phyloP scores from a whole-genome alignment of 163 green algal genomes.

The Chloromonas sp. region DNA sequence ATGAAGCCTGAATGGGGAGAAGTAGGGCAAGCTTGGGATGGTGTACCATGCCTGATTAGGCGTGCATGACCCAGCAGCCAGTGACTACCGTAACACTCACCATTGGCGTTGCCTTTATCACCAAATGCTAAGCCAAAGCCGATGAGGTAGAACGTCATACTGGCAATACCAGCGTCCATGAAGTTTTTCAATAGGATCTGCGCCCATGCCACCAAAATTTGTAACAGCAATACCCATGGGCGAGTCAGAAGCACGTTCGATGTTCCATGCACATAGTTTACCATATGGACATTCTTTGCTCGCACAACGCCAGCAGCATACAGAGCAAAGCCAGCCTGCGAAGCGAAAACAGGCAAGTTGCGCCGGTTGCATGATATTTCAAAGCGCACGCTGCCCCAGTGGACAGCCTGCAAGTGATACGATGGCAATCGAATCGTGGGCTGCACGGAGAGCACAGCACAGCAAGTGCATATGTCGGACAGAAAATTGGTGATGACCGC shows the following conservation, averaged over 20 bases:
- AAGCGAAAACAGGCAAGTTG: neutral
- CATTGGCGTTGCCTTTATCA: neutral
- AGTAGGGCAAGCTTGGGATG: neutral
- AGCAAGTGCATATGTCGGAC: too few species aligned
- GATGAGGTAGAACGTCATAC: constrained; percentile 31
- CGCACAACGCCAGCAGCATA: constrained; percentile 46
- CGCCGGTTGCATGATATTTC: too few species aligned
- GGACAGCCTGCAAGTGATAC: too few species aligned
- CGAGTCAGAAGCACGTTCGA: neutral
- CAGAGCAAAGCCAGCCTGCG: constrained; percentile 44
- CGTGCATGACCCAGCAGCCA: neutral
- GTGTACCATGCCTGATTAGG: neutral
- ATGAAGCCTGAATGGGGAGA: constrained; percentile 25
- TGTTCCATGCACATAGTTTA: neutral
- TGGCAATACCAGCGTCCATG: constrained; percentile 32
- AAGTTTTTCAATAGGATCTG: constrained; percentile 20
- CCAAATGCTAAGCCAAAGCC: constrained; percentile 40
- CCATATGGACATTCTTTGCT: constrained; percentile 57
- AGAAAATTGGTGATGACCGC: neutral
- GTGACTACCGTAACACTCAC: neutral
- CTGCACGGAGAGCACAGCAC: too few species aligned
- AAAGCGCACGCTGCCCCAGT: too few species aligned
- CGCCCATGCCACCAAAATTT: neutral
- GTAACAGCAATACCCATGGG: neutral
- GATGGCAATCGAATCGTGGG: too few species aligned